Evolutionary conservation across 805 yeast genomes (phyloP).

Genomic region (Starmerella stellata): DNA sequence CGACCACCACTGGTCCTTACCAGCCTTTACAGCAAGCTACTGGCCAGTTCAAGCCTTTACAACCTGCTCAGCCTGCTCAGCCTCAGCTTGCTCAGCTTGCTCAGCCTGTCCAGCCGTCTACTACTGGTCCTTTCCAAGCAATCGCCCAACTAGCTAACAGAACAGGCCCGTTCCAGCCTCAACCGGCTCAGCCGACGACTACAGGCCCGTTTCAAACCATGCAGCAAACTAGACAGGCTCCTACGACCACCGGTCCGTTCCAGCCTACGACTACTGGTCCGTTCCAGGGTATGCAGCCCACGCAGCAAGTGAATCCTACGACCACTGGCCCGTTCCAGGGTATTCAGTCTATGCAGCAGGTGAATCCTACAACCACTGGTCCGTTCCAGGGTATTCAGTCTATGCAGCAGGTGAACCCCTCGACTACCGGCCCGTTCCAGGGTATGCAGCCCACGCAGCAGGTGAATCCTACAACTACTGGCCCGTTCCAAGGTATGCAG

Average conservation of each 20-base stretch:
- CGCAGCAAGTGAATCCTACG: conserved; percentile 21
- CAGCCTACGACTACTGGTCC: conserved; percentile 11
- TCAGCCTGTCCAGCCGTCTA: not conserved
- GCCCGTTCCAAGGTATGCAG: conserved; percentile 10
- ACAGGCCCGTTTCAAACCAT: not conserved
- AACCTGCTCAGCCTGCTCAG: not conserved
- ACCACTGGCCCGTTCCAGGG: conserved; percentile 16
- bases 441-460: conserved; percentile 5
- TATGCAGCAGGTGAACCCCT: no score
- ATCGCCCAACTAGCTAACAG: conserved; percentile 12
- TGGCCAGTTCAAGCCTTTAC: conserved; percentile 3
- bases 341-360: no score
- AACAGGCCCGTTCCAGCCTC: conserved; percentile 1
- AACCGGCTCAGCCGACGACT: conserved; percentile 12
- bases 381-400: conserved; percentile 9
- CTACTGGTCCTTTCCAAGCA: not conserved
- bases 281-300: conserved; percentile 6
- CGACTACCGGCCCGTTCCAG: no score
- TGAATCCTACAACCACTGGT: no score
- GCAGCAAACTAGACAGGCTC: conserved; percentile 13
- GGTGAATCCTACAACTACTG: not conserved
- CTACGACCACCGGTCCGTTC: conserved; percentile 10
- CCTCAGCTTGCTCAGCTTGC: not conserved
- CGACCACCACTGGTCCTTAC: conserved; percentile 20
- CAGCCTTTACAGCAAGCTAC: conserved; percentile 1